A percentile compares a stretch with the other conserved stretches of the same genome.
Evolutionary conservation across 2,329 filamentous ascomycete species (phyloP).

Genomic region (Colletotrichum eleusines): DNA sequence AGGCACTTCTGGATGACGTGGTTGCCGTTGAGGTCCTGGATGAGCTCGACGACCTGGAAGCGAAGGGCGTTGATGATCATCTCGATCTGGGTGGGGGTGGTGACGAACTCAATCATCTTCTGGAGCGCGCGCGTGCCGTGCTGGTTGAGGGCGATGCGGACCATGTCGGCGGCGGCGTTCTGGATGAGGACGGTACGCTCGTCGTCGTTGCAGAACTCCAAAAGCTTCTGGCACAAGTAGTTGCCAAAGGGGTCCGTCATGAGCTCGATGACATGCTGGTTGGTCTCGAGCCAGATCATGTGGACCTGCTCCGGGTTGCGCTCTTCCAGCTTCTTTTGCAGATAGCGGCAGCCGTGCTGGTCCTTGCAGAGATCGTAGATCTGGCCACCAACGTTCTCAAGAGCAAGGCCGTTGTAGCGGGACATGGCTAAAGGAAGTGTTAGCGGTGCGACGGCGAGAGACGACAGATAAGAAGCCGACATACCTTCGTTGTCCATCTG

Average conservation of each 20-base stretch:
- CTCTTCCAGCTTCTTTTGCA: conserved; percentile 98
- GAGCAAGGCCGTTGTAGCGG: conserved; percentile 84
- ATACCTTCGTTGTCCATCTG: conserved; percentile 79
- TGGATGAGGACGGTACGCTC: conserved; percentile 94
- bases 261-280: conserved; percentile 92
- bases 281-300: conserved; percentile 94
- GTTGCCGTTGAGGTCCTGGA: conserved; percentile 97
- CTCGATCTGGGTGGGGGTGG: conserved; percentile 84
- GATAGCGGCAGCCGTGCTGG: conserved; percentile 95
- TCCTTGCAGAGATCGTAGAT: conserved; percentile 96
- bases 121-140: conserved; percentile 96
- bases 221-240: conserved; percentile 97
- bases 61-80: conserved; percentile 89
- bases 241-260: conserved; percentile 99
- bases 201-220: conserved; percentile 95
- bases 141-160: conserved; percentile 94
- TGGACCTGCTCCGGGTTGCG: conserved; percentile 85
- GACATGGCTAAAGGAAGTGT: conserved; percentile 68
- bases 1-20: conserved; percentile 99
- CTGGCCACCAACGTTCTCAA: conserved; percentile 84
- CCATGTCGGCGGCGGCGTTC: conserved; percentile 88
- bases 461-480: conserved; percentile 39
- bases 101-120: conserved; percentile 99
- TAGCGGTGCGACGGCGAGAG: conserved; percentile 43
- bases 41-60: conserved; percentile 89